Base-by-base conservation (phyloP, 148 eudicot genomes). In the Amaranthus palmeri region DNA sequence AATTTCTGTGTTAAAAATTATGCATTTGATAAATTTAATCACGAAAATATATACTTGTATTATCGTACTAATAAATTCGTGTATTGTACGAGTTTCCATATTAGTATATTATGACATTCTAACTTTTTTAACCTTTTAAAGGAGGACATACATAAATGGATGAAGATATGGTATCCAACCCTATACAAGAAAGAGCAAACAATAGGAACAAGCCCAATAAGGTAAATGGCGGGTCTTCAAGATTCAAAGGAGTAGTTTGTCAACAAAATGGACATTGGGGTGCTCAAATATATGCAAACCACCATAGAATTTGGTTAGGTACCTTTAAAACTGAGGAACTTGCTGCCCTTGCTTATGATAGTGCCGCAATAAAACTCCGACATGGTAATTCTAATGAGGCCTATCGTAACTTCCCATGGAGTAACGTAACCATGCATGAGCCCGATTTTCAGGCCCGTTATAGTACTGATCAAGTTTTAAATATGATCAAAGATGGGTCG, bases 231-330 rank as follows among this genome's bases (percentile, higher is more conserved):
- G 12, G 50, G 36, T 46, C 54, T 0, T 79, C 83, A 6, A 77
- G 41, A 63, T 80, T 11, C 13, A 83, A 80, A 65, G 86, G 83
- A 2, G 82, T 83, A 4, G 81, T 79, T 6, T 69, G 65, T 40
- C 89, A 86, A 54, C 80, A 72, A 2, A 86, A 83, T 45, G 89
- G 89, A 6, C 70, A 83, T 52, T 86, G 83, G 82, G 89, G 89
- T 0, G 89, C 89, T 0, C 87, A 86, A 59, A 83, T 86, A 4
- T 83, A 86, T 60, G 83, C 82, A 36, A 73, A 79, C 66, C 83
- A 81, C 48, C 74, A 62, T 4, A 76, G 85, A 3, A 64, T 80
- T 8, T 83, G 89, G 89, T 77, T 83, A 1, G 89, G 89, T n/a
- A 86, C 89, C 7, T 86, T 84, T 80, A 80, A 77, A 36, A 77